phyloP scores from a whole-genome alignment of 78 protist genomes.

The Capsaspora owczarzaki region DNA sequence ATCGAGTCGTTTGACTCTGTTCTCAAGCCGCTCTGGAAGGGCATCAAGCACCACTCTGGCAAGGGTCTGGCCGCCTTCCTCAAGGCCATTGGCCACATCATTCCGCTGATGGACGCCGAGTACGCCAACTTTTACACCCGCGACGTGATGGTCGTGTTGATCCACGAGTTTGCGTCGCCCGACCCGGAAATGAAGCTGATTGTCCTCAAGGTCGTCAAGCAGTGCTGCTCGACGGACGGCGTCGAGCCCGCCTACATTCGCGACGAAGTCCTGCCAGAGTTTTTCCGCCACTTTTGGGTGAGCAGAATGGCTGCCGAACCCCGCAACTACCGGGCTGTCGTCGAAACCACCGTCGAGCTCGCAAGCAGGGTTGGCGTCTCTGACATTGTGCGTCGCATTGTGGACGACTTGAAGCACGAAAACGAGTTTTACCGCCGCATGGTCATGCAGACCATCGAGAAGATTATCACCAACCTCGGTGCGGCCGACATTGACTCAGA shows the following conservation, averaged over 20 bases:
- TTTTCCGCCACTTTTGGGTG: slow-evolving; percentile 89
- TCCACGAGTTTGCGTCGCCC: slow-evolving; percentile 85
- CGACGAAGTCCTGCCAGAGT: slow-evolving; percentile 59
- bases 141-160: slow-evolving; percentile 74
- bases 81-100: slow-evolving; percentile 95
- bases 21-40: slow-evolving; percentile 87
- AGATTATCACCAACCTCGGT: slow-evolving; percentile 71
- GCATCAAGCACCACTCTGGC: slow-evolving; percentile 72
- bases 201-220: slow-evolving; percentile 92
- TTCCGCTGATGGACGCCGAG: slow-evolving; percentile 95
- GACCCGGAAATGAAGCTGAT: slow-evolving; percentile 98
- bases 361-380: slow-evolving; percentile 91
- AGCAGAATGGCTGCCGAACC: slow-evolving; percentile 80
- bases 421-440: slow-evolving; percentile 83
- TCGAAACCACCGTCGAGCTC: slow-evolving; percentile 94
- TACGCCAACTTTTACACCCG: slow-evolving; percentile 82
- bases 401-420: slow-evolving; percentile 90
- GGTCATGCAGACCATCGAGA: slow-evolving; percentile 84
- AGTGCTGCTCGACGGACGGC: slow-evolving; percentile 93
- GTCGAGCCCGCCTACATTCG: slow-evolving; percentile 78
- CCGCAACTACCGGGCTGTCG: slow-evolving; percentile 64
- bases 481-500: slow-evolving; percentile 77
- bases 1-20: slow-evolving; percentile 90
- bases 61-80: slow-evolving; percentile 93
- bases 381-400: slow-evolving; percentile 70